Percentiles rank a stretch among this genome's conserved stretches.
These are phyloP conservation scores for Capronia epimyces DNA, from an alignment of 2,329 filamentous ascomycete genomes.

Conservation along the genomic window DNA sequence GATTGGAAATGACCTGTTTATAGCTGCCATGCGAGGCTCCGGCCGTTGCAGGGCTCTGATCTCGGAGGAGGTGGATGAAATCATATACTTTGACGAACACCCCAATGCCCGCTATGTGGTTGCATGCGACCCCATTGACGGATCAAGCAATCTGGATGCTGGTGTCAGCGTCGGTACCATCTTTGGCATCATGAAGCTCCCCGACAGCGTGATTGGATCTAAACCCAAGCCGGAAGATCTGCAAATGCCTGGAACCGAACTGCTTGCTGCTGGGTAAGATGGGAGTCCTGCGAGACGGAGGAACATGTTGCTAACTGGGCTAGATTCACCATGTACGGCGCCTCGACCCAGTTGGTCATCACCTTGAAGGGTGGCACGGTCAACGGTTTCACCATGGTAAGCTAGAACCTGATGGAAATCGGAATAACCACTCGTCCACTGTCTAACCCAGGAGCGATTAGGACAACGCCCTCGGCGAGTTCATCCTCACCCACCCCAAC, in stretches of 20 bases:
- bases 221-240: constrained; percentile 66
- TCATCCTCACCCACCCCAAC: constrained; percentile 93
- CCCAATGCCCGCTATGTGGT: constrained; percentile 80
- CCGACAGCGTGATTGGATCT: constrained; percentile 56
- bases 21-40: constrained; percentile 87
- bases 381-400: constrained; percentile 84
- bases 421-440: neutral
- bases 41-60: constrained; percentile 86
- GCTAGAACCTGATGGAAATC: neutral
- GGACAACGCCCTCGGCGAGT: constrained; percentile 93
- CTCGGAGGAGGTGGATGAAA: constrained; percentile 95
- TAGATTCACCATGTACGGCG: constrained; percentile 99
- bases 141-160: constrained; percentile 93
- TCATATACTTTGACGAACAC: constrained; percentile 76
- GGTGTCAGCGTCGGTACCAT: constrained; percentile 91
- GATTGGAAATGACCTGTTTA: constrained; percentile 96
- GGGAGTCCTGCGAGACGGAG: neutral
- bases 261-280: constrained; percentile 57
- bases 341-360: constrained; percentile 90
- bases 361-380: constrained; percentile 90
- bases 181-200: constrained; percentile 87
- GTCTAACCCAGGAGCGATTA: neutral
- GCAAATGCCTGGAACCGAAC: constrained; percentile 80
- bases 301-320: constrained; percentile 33
- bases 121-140: constrained; percentile 96